Percentiles rank a stretch among this genome's conserved stretches.
Evolutionary conservation across 192 early-diverging fungal genomes (phyloP).

Genomic region (Tieghemiomyces parasiticus): DNA sequence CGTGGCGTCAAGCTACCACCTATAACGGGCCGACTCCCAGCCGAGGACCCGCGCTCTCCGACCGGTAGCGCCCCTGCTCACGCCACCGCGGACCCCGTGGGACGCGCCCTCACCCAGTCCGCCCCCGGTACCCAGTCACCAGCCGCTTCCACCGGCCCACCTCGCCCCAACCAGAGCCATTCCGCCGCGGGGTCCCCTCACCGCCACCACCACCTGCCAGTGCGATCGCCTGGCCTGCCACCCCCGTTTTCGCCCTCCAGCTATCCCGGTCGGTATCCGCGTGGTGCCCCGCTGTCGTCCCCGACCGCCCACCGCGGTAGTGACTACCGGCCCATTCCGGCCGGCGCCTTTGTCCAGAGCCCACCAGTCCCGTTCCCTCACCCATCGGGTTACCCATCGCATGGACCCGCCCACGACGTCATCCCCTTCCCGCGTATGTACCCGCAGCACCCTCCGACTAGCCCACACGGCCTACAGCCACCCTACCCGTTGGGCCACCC

Average conservation of each 20-base stretch:
- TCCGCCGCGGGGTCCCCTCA: background rate
- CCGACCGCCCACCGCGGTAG: background rate
- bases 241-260: background rate
- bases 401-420: background rate
- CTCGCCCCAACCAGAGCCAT: background rate
- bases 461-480: background rate
- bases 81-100: background rate
- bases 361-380: slow-evolving; percentile 8
- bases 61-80: background rate
- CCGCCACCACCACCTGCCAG: background rate
- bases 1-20: background rate
- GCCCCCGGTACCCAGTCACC: background rate
- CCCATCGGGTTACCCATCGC: slow-evolving; percentile 1
- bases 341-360: background rate
- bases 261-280: background rate
- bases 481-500: background rate
- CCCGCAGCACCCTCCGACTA: background rate
- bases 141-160: background rate
- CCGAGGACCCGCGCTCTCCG: background rate
- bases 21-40: background rate
- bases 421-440: slow-evolving; percentile 8
- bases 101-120: background rate
- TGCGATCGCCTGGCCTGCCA: background rate
- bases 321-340: background rate
- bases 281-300: background rate